Conservation (phyloP, 257 asterid species). For the Solanum clarkiae region DNA sequence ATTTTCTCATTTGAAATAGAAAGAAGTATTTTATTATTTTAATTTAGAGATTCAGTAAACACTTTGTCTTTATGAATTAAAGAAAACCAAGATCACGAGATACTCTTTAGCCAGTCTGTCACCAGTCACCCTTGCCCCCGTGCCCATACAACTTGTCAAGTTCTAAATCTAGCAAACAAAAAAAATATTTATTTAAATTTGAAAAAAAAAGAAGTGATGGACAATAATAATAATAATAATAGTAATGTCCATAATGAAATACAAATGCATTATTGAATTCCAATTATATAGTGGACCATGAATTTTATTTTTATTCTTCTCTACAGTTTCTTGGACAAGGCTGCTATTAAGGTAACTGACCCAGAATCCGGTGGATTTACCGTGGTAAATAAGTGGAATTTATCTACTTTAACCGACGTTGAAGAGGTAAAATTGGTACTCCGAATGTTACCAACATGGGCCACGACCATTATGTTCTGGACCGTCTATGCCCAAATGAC, state of each 20-base stretch:
- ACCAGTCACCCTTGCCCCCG: background rate
- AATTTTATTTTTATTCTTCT: background rate
- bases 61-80: background rate
- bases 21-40: background rate
- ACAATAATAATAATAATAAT: background rate
- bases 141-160: background rate
- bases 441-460: constrained; percentile 83
- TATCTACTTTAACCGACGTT: constrained; percentile 66
- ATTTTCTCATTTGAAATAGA: background rate
- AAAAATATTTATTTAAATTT: background rate
- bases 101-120: background rate
- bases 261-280: background rate
- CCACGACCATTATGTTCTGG: constrained; percentile 79
- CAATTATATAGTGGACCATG: background rate
- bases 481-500: constrained; percentile 77
- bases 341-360: constrained; percentile 48
- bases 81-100: constrained; percentile 6
- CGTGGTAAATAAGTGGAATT: constrained; percentile 33
- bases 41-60: background rate
- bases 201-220: background rate
- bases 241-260: background rate
- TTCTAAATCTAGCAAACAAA: background rate
- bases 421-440: constrained; percentile 74
- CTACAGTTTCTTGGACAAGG: constrained; percentile 53
- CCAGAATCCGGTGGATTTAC: background rate